A percentile compares a stretch with the other conserved stretches of the same genome.
phyloP scores from a whole-genome alignment of 805 yeast species.

The Naumovozyma castellii region DNA sequence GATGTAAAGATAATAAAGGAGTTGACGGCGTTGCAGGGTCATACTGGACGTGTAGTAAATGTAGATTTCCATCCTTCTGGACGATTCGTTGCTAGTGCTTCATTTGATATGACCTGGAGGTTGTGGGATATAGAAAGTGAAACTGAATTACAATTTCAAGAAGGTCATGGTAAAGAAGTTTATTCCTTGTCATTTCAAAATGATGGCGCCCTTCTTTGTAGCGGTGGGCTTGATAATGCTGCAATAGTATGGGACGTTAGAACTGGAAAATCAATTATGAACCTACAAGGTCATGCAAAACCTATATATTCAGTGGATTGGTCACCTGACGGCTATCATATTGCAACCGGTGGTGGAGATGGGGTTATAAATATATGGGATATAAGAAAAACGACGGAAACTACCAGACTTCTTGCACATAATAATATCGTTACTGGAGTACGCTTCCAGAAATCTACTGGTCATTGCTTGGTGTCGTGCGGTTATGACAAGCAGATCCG shows the following conservation, averaged over 20 bases:
- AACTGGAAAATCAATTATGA: slow-evolving; percentile 54
- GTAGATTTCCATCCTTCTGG: slow-evolving; percentile 60
- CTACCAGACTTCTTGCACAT: slow-evolving; percentile 57
- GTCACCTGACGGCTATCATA: slow-evolving; percentile 63
- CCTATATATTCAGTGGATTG: slow-evolving; percentile 67
- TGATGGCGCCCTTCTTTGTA: slow-evolving; percentile 68
- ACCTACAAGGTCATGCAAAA: slow-evolving; percentile 57
- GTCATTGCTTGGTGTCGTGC: slow-evolving; percentile 45
- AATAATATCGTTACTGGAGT: slow-evolving; percentile 60
- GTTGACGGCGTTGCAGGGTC: slow-evolving; percentile 33
- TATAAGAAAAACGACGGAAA: slow-evolving; percentile 37
- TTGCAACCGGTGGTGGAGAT: slow-evolving; percentile 83
- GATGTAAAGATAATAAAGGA: no score
- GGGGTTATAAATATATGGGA: slow-evolving; percentile 81
- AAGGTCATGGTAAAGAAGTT: slow-evolving; percentile 76
- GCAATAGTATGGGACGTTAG: slow-evolving; percentile 81
- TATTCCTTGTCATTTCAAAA: slow-evolving; percentile 52
- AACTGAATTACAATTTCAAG: slow-evolving; percentile 55
- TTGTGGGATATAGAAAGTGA: slow-evolving; percentile 61
- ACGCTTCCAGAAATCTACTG: slow-evolving; percentile 38
- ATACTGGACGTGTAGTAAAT: slow-evolving; percentile 52
- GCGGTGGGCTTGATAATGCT: slow-evolving; percentile 71
- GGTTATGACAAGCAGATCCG: slow-evolving; percentile 66
- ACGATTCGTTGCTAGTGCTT: slow-evolving; percentile 51
- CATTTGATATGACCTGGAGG: slow-evolving; percentile 82